These are phyloP conservation scores for Verticillium zaregamsianum DNA, from an alignment of 2,329 filamentous ascomycete genomes.

Conservation along the genomic window DNA sequence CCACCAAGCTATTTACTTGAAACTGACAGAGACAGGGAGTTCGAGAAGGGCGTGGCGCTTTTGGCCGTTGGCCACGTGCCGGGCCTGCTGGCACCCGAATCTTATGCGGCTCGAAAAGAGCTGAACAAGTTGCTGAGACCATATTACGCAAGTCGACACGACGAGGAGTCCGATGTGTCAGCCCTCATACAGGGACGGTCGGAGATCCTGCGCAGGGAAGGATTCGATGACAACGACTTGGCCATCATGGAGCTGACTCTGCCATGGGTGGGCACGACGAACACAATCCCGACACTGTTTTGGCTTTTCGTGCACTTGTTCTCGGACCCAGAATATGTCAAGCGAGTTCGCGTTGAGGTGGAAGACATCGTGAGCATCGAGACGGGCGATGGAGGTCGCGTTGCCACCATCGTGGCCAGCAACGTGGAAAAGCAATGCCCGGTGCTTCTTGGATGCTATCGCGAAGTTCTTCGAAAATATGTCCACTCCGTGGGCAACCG, in stretches of 20 bases:
- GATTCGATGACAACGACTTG: conserved; percentile 21
- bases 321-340: conserved; percentile 18
- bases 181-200: conserved; percentile 22
- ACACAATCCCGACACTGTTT: conserved; percentile 31
- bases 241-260: conserved; percentile 25
- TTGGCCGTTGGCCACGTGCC: conserved; percentile 20
- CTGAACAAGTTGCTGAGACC: conserved; percentile 19
- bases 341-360: conserved; percentile 24
- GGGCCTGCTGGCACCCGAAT: conserved; percentile 17
- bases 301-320: conserved; percentile 30
- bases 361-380: conserved; percentile 11
- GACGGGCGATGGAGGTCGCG: conserved; percentile 1
- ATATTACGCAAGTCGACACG: conserved; percentile 23
- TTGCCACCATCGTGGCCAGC: conserved; percentile 24
- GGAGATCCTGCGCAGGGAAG: conserved; percentile 20
- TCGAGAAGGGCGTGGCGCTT: conserved; percentile 21
- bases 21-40: conserved; percentile 3
- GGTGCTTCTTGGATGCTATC: conserved; percentile 35
- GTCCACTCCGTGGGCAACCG: conserved; percentile 32
- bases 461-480: conserved; percentile 37
- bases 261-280: conserved; percentile 24
- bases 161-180: conserved; percentile 21
- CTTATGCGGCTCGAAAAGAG: conserved; percentile 15
- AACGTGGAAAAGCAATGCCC: conserved; percentile 32
- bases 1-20: neutral